Evolutionary conservation across 2,329 filamentous ascomycete genomes (phyloP), one percentile per base, ranked within the genome.

Genomic region (Penicillium sp.): DNA sequence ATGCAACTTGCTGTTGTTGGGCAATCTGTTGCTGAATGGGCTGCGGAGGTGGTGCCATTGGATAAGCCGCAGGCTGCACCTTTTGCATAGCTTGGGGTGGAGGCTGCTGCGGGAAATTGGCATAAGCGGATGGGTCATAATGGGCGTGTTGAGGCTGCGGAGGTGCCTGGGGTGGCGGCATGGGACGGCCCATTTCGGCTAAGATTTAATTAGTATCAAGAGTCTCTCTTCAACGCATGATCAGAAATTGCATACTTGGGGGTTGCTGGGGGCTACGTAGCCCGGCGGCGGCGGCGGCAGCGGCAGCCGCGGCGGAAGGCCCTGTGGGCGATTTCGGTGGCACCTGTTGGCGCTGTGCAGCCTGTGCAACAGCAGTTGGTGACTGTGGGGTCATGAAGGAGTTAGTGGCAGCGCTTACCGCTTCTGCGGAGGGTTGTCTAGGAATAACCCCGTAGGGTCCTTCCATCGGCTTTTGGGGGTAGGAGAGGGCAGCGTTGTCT

Each of bases 271-370:
- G 75, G 41, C 74, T 72, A 23, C 78, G 75, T 68, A 81, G 78
- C 21, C 76, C 76, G 53, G 75, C 73, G 36, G 78, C 77, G 2
- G 79, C 80, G 9, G 77, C 78, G 3, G 82, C 81, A 0, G 80
- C 80, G 0, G 76, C 72, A 11, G 78, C 76, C 15, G 81, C 79
- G 34, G 75, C 69, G 53, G 79, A 76, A 11, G 78, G 78, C 15
- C 81, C 80, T 4, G 62, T 53, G 48, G 83, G 79, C 41, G 78
- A 76, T 60, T 81, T 76, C 52, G 77, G 76, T 27, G 76, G 72
- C 41, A 79, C 71, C 41, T 78, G 73, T 53, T 81, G 81, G 27
- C 79, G 75, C 69, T 70, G 65, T 53, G 71, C 63, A 59, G 62
- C 57, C 53, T 63, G 62, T 55, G 57, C 43, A 59, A 43, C 52